phyloP scores from a whole-genome alignment of 805 yeast genomes.

The Wickerhamiella nectarea region DNA sequence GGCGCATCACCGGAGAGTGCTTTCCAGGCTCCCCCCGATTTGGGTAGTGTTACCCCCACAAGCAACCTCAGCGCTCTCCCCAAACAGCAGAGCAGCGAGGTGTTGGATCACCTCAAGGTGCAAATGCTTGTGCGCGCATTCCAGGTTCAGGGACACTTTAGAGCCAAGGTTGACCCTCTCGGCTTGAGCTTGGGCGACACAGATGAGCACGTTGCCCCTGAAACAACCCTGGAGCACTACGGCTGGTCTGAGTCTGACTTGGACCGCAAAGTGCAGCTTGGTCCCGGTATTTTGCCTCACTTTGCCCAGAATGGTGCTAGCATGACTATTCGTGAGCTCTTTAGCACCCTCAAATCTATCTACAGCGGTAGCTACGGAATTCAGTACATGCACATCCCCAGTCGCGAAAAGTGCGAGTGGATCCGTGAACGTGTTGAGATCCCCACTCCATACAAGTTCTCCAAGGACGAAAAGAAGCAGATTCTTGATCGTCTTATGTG shows the following conservation, averaged over 20 bases:
- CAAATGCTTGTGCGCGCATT: slow-evolving; percentile 95
- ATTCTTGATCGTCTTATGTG: slow-evolving; percentile 92
- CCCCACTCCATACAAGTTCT: slow-evolving; percentile 70
- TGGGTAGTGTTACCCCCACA: slow-evolving; percentile 50
- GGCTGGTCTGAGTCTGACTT: slow-evolving; percentile 82
- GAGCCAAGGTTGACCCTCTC: slow-evolving; percentile 92
- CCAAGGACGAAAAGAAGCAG: slow-evolving; percentile 85
- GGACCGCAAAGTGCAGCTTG: slow-evolving; percentile 70
- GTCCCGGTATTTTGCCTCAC: slow-evolving; percentile 95
- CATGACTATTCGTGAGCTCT: slow-evolving; percentile 64
- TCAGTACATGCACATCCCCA: slow-evolving; percentile 93
- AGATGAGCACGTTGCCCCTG: slow-evolving; percentile 45
- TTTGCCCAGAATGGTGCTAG: slow-evolving; percentile 54
- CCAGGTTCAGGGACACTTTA: slow-evolving; percentile 96
- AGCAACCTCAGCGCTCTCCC: slow-evolving; percentile 31
- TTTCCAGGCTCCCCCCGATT: slow-evolving; percentile 81
- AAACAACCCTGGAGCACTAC: slow-evolving; percentile 81
- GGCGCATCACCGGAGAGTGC: slow-evolving; percentile 59
- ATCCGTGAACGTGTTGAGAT: slow-evolving; percentile 91
- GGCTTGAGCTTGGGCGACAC: slow-evolving; percentile 75
- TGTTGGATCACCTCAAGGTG: slow-evolving; percentile 68
- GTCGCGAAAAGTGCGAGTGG: slow-evolving; percentile 95
- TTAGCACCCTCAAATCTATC: slow-evolving; percentile 62
- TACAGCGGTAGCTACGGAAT: slow-evolving; percentile 86
- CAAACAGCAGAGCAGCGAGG: slow-evolving; percentile 24